Conservation (phyloP, 192 early-diverging fungal species). For the Backusella circina region DNA sequence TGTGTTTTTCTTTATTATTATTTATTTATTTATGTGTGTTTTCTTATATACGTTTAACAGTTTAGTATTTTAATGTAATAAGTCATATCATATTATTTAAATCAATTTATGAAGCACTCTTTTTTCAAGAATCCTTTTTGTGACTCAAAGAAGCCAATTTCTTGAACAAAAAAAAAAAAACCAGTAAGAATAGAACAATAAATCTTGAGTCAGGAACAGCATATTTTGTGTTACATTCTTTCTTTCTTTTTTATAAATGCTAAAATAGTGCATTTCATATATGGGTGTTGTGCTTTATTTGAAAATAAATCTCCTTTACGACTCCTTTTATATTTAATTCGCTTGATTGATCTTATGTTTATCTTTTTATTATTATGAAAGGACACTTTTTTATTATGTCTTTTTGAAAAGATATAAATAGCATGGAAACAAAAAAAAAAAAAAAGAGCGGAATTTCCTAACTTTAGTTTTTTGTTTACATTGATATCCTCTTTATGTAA, state of each 20-base stretch:
- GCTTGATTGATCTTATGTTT: not conserved
- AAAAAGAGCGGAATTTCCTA: not conserved
- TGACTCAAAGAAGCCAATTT: not conserved
- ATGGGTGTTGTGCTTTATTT: not conserved
- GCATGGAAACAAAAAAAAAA: not conserved
- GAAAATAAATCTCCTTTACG: not conserved
- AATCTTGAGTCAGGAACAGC: not conserved
- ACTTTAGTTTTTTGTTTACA: too few species aligned
- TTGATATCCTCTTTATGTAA: too few species aligned
- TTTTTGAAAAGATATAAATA: not conserved
- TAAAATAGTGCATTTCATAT: not conserved
- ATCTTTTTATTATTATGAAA: not conserved
- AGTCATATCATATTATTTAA: not conserved
- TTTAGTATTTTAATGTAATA: not conserved
- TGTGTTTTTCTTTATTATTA: not conserved
- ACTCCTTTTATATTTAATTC: not conserved
- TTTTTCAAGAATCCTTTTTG: not conserved
- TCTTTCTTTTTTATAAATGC: not conserved
- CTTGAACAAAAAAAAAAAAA: not conserved
- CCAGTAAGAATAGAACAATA: not conserved
- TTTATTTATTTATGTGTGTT: not conserved
- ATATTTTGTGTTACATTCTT: conserved; percentile 2
- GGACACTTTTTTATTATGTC: not conserved
- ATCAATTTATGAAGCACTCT: not conserved
- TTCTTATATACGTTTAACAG: not conserved